phyloP scores from a whole-genome alignment of 2,329 filamentous ascomycete genomes.

The Aspergillus hiratsukae region DNA sequence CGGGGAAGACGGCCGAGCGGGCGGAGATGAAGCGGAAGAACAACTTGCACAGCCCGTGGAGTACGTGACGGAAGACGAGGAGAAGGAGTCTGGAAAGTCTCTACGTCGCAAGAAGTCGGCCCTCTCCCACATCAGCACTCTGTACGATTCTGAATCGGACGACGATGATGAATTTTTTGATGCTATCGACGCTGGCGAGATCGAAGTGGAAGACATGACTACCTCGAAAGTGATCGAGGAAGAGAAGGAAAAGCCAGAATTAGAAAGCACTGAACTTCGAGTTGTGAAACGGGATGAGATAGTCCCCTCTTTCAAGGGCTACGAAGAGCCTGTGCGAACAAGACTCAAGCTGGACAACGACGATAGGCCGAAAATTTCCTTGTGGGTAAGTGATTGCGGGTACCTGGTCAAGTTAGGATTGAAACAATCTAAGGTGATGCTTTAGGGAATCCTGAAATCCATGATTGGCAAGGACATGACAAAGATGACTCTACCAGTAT shows the following conservation, averaged over 20 bases:
- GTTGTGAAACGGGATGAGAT: slow-evolving; percentile 59
- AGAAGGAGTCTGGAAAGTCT: slow-evolving; percentile 6
- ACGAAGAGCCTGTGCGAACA: slow-evolving; percentile 79
- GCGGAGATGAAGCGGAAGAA: slow-evolving; percentile 33
- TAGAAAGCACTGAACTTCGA: slow-evolving; percentile 39
- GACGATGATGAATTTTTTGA: slow-evolving; percentile 91
- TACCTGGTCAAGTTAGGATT: not conserved
- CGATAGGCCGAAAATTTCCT: slow-evolving; percentile 84
- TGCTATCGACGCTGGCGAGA: slow-evolving; percentile 87
- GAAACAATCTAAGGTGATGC: not conserved
- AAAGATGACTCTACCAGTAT: slow-evolving; percentile 97
- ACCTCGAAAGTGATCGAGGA: slow-evolving; percentile 40
- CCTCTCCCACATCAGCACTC: slow-evolving; percentile 65
- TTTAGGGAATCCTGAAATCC: slow-evolving; percentile 87
- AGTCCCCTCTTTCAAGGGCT: slow-evolving; percentile 74
- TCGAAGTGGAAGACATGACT: slow-evolving; percentile 64
- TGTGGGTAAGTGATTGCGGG: slow-evolving; percentile 67
- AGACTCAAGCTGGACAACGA: slow-evolving; percentile 86
- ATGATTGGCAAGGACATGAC: slow-evolving; percentile 99
- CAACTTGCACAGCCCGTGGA: slow-evolving; percentile 9
- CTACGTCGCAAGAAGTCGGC: slow-evolving; percentile 59
- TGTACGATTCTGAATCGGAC: slow-evolving; percentile 72
- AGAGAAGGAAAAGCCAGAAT: slow-evolving; percentile 44
- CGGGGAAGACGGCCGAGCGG: slow-evolving; percentile 29
- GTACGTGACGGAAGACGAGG: slow-evolving; percentile 5